Evolutionary conservation across 2,329 filamentous ascomycete genomes (phyloP).

Genomic region (Colletotrichum sp.): DNA sequence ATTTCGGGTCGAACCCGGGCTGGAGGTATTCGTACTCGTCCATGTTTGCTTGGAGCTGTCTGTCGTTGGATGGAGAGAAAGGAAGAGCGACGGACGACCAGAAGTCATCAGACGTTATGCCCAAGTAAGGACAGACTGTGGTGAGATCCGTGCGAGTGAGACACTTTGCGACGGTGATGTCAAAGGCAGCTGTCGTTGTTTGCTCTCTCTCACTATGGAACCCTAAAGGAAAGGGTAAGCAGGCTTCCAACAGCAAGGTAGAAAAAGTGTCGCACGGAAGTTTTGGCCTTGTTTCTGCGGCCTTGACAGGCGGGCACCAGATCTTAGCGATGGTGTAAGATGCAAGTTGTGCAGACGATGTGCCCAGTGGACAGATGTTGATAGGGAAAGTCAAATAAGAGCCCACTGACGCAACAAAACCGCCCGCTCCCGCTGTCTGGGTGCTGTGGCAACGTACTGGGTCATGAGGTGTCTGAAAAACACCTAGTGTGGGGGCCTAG

Average conservation of each 20-base stretch:
- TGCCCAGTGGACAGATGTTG: constrained; percentile 12
- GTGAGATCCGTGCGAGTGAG: background rate
- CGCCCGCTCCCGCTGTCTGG: constrained; percentile 33
- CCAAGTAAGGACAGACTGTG: background rate
- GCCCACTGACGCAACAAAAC: constrained; percentile 36
- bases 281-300: constrained; percentile 12
- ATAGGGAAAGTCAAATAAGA: constrained; percentile 13
- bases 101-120: background rate
- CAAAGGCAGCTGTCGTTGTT: background rate
- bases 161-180: constrained; percentile 11
- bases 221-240: background rate
- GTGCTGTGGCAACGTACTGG: constrained; percentile 38
- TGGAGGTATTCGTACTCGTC: constrained; percentile 82
- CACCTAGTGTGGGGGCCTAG: constrained; percentile 12
- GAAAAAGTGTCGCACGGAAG: background rate
- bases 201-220: background rate
- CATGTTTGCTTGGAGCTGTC: constrained; percentile 44
- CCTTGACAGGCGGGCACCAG: constrained; percentile 8
- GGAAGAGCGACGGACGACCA: background rate
- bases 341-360: constrained; percentile 7
- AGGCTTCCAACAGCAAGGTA: background rate
- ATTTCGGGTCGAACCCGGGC: constrained; percentile 82
- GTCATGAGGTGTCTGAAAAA: constrained; percentile 17
- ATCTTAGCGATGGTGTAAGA: constrained; percentile 13
- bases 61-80: background rate